Percentiles rank a stretch among this genome's conserved stretches.
phyloP scores from a whole-genome alignment of 2,329 filamentous ascomycete species.

The Fusarium verticillioides region DNA sequence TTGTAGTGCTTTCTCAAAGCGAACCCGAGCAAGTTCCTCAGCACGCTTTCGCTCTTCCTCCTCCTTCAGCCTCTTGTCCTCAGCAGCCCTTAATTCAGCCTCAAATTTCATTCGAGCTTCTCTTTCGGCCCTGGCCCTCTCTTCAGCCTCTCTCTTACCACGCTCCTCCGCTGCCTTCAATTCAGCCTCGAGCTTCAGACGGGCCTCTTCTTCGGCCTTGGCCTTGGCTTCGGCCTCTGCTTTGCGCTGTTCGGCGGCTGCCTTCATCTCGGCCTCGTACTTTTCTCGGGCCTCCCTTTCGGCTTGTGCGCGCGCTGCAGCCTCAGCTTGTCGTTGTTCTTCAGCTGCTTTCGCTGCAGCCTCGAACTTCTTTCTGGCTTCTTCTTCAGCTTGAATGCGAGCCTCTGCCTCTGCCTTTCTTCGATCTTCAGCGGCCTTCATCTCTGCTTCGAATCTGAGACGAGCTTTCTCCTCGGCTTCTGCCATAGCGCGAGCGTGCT shows the following conservation, averaged over 20 bases:
- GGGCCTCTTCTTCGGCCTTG: slow-evolving; percentile 58
- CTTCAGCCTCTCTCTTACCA: slow-evolving; percentile 60
- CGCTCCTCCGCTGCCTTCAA: slow-evolving; percentile 57
- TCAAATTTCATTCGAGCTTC: slow-evolving; percentile 54
- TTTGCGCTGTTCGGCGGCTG: slow-evolving; percentile 58
- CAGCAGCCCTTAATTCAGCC: slow-evolving; percentile 56
- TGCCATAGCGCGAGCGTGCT: slow-evolving; percentile 58
- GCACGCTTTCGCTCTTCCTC: slow-evolving; percentile 55
- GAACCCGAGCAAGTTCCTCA: slow-evolving; percentile 59
- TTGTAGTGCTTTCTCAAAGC: slow-evolving; percentile 56
- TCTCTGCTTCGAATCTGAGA: slow-evolving; percentile 59
- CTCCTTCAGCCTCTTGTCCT: slow-evolving; percentile 55
- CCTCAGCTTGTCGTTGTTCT: slow-evolving; percentile 33
- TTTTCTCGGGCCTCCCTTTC: slow-evolving; percentile 58
- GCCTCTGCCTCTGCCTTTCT: slow-evolving; percentile 61
- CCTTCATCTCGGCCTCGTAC: slow-evolving; percentile 58
- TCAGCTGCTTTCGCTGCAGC: slow-evolving; percentile 55
- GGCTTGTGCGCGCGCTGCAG: slow-evolving; percentile 31
- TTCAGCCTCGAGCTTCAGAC: slow-evolving; percentile 59
- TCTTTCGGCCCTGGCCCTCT: slow-evolving; percentile 54
- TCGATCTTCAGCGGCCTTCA: slow-evolving; percentile 56
- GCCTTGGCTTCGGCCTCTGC: slow-evolving; percentile 60
- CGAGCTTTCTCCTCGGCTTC: slow-evolving; percentile 58
- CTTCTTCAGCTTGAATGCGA: slow-evolving; percentile 56
- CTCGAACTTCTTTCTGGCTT: slow-evolving; percentile 59